Conservation (phyloP, 2,329 filamentous ascomycete genomes). For the Pseudogymnoascus sp. region DNA sequence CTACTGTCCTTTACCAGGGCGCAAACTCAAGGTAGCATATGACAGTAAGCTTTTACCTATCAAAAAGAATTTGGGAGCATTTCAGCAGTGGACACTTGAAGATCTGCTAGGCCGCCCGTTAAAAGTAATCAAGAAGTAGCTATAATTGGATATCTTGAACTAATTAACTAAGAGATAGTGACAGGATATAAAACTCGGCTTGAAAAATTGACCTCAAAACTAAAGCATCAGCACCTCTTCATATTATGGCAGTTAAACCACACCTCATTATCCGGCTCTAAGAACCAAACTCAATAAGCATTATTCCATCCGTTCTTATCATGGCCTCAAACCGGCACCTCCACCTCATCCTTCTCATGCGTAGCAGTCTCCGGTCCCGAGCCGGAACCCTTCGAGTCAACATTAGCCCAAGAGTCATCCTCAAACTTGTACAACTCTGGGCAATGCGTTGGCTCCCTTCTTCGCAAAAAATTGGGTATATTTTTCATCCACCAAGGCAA, state of each 20-base stretch:
- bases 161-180: background rate
- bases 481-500: conserved; percentile 51
- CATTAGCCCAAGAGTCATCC: conserved; percentile 16
- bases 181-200: background rate
- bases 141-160: background rate
- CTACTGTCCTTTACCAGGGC: background rate
- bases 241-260: background rate
- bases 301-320: background rate
- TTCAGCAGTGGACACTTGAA: background rate
- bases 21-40: background rate
- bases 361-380: background rate
- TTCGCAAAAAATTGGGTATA: background rate
- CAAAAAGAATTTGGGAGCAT: background rate
- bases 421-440: conserved; percentile 19
- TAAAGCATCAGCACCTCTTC: background rate
- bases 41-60: background rate
- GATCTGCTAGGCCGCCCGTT: background rate
- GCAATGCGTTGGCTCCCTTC: conserved; percentile 7
- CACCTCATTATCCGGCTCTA: background rate
- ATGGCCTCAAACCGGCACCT: background rate
- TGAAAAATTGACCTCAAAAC: background rate
- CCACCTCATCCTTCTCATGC: background rate
- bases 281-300: background rate
- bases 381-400: background rate
- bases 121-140: background rate